phyloP scores from a whole-genome alignment of 257 asterid genomes.

The Ilex asprella region DNA sequence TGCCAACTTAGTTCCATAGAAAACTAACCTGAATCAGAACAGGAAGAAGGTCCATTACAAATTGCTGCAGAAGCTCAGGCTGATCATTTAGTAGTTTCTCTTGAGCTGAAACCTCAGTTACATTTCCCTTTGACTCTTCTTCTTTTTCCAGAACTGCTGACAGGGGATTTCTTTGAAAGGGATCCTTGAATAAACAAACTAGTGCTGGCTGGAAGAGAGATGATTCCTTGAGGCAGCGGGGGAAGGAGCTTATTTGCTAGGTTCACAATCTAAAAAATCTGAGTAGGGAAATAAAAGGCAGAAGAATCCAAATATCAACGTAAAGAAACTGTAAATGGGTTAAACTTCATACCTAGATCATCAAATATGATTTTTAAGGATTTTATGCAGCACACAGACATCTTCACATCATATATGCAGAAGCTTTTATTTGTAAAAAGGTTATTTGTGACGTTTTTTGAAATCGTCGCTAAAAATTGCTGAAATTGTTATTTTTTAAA shows the following conservation, averaged over 20 bases:
- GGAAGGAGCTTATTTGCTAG: conserved; percentile 99
- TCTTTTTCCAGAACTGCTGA: conserved; percentile 61
- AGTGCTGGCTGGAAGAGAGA: conserved; percentile 69
- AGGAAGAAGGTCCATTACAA: conserved; percentile 91
- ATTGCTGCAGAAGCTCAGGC: conserved; percentile 90
- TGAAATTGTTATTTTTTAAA: no score
- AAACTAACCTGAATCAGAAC: conserved; percentile 80
- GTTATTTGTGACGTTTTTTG: no score
- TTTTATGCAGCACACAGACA: no score
- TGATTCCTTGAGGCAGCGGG: conserved; percentile 85
- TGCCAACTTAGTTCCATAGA: no score
- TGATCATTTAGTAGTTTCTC: conserved; percentile 80
- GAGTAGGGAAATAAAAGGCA: conserved; percentile 8
- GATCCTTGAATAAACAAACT: conserved; percentile 58
- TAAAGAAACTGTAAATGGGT: no score
- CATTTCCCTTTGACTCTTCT: conserved; percentile 61
- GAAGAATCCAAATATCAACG: no score
- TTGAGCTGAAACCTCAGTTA: conserved; percentile 60
- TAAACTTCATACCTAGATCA: no score
- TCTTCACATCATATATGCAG: no score
- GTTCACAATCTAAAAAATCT: conserved; percentile 97
- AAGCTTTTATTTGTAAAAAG: no score
- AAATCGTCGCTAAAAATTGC: no score
- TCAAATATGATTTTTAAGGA: no score
- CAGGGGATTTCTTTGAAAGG: conserved; percentile 45